Evolutionary conservation across 176 grass and related monocot genomes (phyloP), one percentile per base, ranked within the genome.

Genomic region (Eragrostis curvula): DNA sequence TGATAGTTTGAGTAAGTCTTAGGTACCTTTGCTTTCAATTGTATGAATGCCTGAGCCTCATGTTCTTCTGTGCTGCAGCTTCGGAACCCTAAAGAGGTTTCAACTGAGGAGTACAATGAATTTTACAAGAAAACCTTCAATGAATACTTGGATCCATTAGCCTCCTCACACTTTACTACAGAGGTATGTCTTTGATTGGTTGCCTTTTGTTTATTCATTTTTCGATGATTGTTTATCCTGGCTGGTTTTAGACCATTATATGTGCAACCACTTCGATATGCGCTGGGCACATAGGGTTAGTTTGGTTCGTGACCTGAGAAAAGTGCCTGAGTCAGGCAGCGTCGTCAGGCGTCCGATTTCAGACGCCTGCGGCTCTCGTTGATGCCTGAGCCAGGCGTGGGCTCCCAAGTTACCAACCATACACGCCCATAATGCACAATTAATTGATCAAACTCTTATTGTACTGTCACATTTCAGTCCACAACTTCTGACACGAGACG

Each of bases 71-170:
- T 18, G 58, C 75, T 29, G 15, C 73, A 99, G 97, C 93, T 96
- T 78, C 87, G 89, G n/a, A 99, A 80, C 77, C 89, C 93, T 46
- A 94, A 85, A 71, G 93, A 99, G 73, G 93, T 99, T 39, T 94
- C 93, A 21, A 99, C 91, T 30, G 85, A 92, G 25, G 91, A 99
- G 57, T 99, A 99, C 87, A 96, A 99, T 85, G 93, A 96, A 59
- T 99, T 99, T 80, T 99, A 78, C 91, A 99, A 91, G 89, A 99
- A 88, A 48, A 96, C 97, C 78, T 99, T 99, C 72, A 90, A 96
- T 78, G 93, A 99, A 61, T 99, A 94, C 46, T 53, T 92, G 79
- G 87, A 94, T 81, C 93, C 93, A 11, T 82, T 99, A 46, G 93
- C 97, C 2, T 94, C 97, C 61, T 96, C 91, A 27, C 97, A 99